Conservation (phyloP, 1,284 basidiomycete species). For the Athelia psychrophila region DNA sequence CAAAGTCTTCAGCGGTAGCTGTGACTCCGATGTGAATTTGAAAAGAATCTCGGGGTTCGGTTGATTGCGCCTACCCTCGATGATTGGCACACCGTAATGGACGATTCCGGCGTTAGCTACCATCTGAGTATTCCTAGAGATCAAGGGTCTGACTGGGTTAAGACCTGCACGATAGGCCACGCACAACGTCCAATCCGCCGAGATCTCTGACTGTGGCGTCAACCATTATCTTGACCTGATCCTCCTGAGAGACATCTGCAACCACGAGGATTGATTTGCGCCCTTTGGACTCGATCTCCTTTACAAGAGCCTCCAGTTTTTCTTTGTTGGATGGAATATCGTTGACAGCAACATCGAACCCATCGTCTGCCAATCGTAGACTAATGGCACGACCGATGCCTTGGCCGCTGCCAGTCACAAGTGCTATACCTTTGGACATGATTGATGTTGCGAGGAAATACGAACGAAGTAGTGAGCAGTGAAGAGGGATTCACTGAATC, state of each 20-base stretch:
- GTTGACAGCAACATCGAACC: conserved; percentile 34
- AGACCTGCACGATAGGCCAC: too few species aligned
- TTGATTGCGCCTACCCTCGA: conserved; percentile 19
- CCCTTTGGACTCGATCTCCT: conserved; percentile 23
- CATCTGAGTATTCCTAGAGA: conserved; percentile 30
- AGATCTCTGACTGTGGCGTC: conserved; percentile 23
- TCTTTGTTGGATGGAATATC: conserved; percentile 22
- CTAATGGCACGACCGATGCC: conserved; percentile 36
- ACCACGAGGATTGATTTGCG: conserved; percentile 17
- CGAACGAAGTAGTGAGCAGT: too few species aligned
- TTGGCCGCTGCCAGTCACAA: conserved; percentile 32
- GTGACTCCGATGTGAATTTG: conserved; percentile 3
- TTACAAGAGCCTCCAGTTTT: conserved; percentile 14
- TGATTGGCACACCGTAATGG: conserved; percentile 14
- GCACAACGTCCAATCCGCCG: conserved; percentile 35
- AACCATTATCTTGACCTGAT: conserved; percentile 33
- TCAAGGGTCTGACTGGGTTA: too few species aligned
- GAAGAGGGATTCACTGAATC: too few species aligned
- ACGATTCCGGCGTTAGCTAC: conserved; percentile 35
- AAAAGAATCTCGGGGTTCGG: conserved; percentile 1
- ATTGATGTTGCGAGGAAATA: too few species aligned
- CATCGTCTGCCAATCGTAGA: conserved; percentile 31
- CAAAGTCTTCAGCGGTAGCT: conserved; percentile 13
- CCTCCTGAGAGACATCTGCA: conserved; percentile 32
- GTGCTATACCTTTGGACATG: conserved; percentile 17